Conservation (phyloP, 2,329 filamentous ascomycete genomes). For the Aspergillus amoenus region DNA sequence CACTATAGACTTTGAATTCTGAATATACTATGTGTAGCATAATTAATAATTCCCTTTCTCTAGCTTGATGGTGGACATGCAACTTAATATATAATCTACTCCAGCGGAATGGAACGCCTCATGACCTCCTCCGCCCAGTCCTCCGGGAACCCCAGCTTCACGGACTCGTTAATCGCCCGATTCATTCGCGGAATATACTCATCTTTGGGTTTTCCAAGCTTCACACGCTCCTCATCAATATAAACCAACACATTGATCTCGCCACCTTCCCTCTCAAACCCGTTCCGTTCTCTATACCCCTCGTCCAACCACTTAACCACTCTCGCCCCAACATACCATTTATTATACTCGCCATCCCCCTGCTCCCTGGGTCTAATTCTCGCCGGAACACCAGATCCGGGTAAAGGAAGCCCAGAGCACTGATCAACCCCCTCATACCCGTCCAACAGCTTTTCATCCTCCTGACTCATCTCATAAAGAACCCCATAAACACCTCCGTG, state of each 20-base stretch:
- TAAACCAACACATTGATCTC: constrained; percentile 38
- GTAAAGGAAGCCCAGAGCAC: constrained; percentile 9
- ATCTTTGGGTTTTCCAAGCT: constrained; percentile 30
- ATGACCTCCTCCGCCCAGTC: constrained; percentile 40
- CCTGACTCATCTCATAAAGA: constrained; percentile 40
- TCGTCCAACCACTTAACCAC: constrained; percentile 33
- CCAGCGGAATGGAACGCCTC: constrained; percentile 36
- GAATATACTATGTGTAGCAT: constrained; percentile 8
- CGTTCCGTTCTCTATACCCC: constrained; percentile 9
- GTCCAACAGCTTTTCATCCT: constrained; percentile 39
- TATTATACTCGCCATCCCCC: constrained; percentile 37
- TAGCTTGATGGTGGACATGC: not conserved
- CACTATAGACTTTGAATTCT: constrained; percentile 9
- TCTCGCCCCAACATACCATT: constrained; percentile 35
- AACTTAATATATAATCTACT: constrained; percentile 6
- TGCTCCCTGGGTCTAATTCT: constrained; percentile 32
- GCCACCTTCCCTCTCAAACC: constrained; percentile 4
- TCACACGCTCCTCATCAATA: constrained; percentile 41
- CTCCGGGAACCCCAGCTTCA: constrained; percentile 33
- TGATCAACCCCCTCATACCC: constrained; percentile 39
- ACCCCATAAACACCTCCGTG: constrained; percentile 39
- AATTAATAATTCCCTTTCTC: not conserved
- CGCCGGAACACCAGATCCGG: constrained; percentile 7
- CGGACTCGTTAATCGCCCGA: constrained; percentile 40
- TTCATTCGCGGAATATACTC: constrained; percentile 47